Base-by-base conservation (phyloP, 257 asterid genomes). In the Salvia hispanica region DNA sequence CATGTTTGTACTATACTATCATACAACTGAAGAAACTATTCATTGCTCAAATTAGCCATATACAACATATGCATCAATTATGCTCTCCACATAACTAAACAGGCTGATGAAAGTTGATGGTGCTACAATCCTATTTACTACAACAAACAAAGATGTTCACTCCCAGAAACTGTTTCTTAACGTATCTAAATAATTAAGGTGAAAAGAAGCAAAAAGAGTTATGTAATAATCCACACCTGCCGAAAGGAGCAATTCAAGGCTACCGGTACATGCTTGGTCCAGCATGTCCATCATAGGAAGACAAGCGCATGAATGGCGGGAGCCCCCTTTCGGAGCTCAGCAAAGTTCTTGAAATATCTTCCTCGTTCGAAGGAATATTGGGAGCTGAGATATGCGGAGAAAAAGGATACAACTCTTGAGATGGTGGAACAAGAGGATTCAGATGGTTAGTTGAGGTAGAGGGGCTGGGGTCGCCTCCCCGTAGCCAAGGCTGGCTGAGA, bases 231-330 rank as follows among this genome's bases (percentile, higher is more conserved):
- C 28, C 58, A 50, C 36, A 10, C 43, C 46, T 12, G 21, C 37
- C 36, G 16, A 60, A 53, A 37, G 63, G 16, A 56, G 76, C 50
- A 39, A 47, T 57, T 28, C 31, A 18, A 5, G 18, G 18, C 83
- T 84, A 85, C 71, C 86, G 78, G 59, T 76, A 74, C 77, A 75
- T 62, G 69, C 72, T 71, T 62, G 79, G 84, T 68, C 83, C 76
- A n/a, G 64, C 52, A 8, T 47, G 77, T 72, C 82, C 78, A 40
- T 77, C 83, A n/a, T 84, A 52, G 10, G 52, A 76, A 70, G 86
- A 58, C 65, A 81, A 69, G 31, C 73, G 78, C 73, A 78, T 71
- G n/a, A 67, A 52, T 5, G 87, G 82, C 62, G 88, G 86, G 59
- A 72, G 59, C 58, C 80, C 73, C 43, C 72, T 28, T 52, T 76